Evolutionary conservation across 1,284 basidiomycete genomes (phyloP), one percentile per base, ranked within the genome.

Genomic region (Xanthoconium separans): DNA sequence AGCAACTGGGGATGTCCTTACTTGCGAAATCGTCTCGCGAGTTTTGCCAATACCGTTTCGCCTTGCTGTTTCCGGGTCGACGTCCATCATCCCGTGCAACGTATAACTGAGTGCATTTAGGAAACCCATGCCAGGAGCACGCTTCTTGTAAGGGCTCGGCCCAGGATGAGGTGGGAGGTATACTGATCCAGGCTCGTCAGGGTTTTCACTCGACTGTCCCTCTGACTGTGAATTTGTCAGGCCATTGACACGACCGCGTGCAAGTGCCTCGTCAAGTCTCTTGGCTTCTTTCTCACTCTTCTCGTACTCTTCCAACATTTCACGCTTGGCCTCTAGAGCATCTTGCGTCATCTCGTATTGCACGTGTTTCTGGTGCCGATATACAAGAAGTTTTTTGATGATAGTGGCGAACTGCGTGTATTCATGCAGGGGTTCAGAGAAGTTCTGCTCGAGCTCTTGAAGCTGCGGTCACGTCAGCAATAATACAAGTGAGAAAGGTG

Each of bases 291-390:
- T 80, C 73, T 99, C 97, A 51, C 89, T 92, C 65, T 89, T 90
- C 73, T 99, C 97, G 7, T 98, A 79, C 48, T 97, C 91, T 53
- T 91, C 93, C 44, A 99, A 77, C 62, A 88, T 83, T 65, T 93
- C 91, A 53, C 88, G 87, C 73, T 96, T 98, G 13, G 78, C 79
- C 59, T 96, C 95, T 20, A 99, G 77, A 30, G 82, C 81, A 66
- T 98, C 96, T 69, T 95, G 91, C 0, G 96, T 96, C 79, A 97
- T 89, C 74, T 99, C 97, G 65, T 91, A 95, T 70, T 99, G 97
- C 11, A 96, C 91, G 62, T 99, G 95, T 74, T 99, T 99, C 73
- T 96, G 93, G 71, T 99, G 97, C 31, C 97, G 87, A 75, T 97
- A 99, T 1, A 86, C 86, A 47, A 99, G 83, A 22, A 98, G 77